A percentile compares a stretch with the other conserved stretches of the same genome.
These are phyloP conservation scores for Suillus variegatus DNA, from an alignment of 768 basidiomycete genomes.

Conservation along the genomic window DNA sequence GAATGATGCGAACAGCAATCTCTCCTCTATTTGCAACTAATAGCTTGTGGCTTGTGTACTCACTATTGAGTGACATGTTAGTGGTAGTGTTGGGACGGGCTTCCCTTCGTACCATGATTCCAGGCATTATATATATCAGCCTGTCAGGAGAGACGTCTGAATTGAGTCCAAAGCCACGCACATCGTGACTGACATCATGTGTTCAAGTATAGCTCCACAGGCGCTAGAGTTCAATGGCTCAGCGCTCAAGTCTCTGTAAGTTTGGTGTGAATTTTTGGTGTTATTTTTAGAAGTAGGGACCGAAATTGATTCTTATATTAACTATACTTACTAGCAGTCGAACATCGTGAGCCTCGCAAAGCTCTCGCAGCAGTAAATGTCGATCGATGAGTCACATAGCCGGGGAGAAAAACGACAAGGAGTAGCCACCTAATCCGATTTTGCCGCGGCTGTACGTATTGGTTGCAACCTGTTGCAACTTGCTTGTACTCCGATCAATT, in stretches of 20 bases:
- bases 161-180: background rate
- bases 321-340: background rate
- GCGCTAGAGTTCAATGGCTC: too few relatives aligned
- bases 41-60: slow-evolving; percentile 44
- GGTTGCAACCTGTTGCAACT: too few relatives aligned
- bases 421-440: too few relatives aligned
- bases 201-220: background rate
- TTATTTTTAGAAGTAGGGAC: background rate
- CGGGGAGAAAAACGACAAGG: too few relatives aligned
- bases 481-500: background rate
- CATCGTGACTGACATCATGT: background rate
- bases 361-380: too few relatives aligned
- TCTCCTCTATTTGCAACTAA: slow-evolving; percentile 75
- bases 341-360: background rate
- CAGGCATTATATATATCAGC: background rate
- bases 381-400: too few relatives aligned
- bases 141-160: background rate
- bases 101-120: background rate
- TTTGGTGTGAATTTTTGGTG: background rate
- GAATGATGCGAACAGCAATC: slow-evolving; percentile 65
- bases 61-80: slow-evolving; percentile 14
- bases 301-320: too few relatives aligned
- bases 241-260: too few relatives aligned
- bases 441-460: too few relatives aligned
- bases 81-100: background rate